Evolutionary conservation across 2,329 filamentous ascomycete genomes (phyloP).

Genomic region (Sordariomycetes sp.): DNA sequence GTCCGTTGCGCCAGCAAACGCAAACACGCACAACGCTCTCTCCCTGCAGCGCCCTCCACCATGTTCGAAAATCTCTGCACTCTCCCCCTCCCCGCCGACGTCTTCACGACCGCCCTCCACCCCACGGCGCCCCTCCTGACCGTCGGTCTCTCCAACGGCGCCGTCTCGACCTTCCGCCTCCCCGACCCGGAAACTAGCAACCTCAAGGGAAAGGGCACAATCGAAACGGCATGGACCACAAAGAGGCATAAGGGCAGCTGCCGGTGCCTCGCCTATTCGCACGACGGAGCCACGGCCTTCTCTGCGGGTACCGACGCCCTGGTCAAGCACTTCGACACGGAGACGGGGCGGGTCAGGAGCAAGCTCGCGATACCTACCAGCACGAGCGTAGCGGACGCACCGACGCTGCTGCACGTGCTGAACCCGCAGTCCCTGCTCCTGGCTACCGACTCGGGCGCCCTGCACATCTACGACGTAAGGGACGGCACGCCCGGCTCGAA

Average conservation of each 20-base stretch:
- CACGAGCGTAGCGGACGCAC: conserved; percentile 53
- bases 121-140: conserved; percentile 76
- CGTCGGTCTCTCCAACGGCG: conserved; percentile 75
- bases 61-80: conserved; percentile 94
- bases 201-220: conserved; percentile 57
- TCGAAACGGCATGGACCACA: conserved; percentile 81
- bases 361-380: conserved; percentile 69
- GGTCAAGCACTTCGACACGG: conserved; percentile 47
- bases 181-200: conserved; percentile 35
- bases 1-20: too few relatives aligned
- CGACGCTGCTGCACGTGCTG: conserved; percentile 72
- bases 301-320: conserved; percentile 54
- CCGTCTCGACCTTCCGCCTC: conserved; percentile 76
- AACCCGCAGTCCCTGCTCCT: conserved; percentile 84
- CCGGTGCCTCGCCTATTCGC: conserved; percentile 66
- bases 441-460: conserved; percentile 78
- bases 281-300: conserved; percentile 65
- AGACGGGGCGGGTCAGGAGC: conserved; percentile 60
- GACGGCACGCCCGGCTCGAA: conserved; percentile 44
- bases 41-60: conserved; percentile 3
- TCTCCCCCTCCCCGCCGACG: conserved; percentile 73
- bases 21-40: not conserved
- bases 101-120: conserved; percentile 84
- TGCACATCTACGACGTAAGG: conserved; percentile 83
- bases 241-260: conserved; percentile 91